Percentiles rank a stretch among this genome's conserved stretches.
Evolutionary conservation across 2,329 filamentous ascomycete genomes (phyloP).

Genomic region (Colletotrichum cuscutae): DNA sequence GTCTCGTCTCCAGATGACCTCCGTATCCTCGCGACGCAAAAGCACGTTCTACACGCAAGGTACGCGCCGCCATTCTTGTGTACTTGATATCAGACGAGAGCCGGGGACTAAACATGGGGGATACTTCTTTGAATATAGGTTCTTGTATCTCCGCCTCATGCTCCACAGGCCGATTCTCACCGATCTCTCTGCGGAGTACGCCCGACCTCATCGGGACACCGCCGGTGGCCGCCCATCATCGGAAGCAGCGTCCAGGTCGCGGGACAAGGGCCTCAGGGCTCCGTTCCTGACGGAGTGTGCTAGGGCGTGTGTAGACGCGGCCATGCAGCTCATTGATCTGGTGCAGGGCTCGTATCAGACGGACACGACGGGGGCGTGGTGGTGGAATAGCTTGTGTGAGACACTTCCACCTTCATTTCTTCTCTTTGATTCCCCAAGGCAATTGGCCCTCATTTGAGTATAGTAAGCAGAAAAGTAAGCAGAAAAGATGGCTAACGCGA

Average conservation of each 20-base stretch:
- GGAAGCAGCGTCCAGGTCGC: background rate
- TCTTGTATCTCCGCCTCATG: conserved; percentile 17
- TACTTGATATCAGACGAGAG: too few relatives aligned
- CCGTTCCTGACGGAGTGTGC: conserved; percentile 41
- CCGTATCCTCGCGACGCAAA: background rate
- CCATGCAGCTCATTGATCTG: conserved; percentile 43
- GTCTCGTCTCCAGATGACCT: background rate
- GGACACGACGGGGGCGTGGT: conserved; percentile 45
- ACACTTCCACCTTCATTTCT: background rate
- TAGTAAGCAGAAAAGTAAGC: background rate
- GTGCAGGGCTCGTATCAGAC: conserved; percentile 43
- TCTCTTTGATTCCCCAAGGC: too few relatives aligned
- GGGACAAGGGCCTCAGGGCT: background rate
- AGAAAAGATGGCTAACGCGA: background rate
- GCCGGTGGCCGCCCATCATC: background rate
- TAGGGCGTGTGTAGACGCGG: conserved; percentile 42
- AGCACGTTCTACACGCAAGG: background rate
- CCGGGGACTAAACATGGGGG: background rate
- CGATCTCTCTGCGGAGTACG: conserved; percentile 36
- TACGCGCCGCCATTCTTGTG: background rate
- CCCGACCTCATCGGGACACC: background rate
- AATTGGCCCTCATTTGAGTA: background rate
- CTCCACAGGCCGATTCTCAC: conserved; percentile 37
- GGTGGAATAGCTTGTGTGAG: conserved; percentile 52
- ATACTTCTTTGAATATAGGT: background rate